Percentiles rank a stretch among this genome's conserved stretches.
phyloP scores from a whole-genome alignment of 176 grass and related monocot genomes.

The Rhynchospora breviuscula region DNA sequence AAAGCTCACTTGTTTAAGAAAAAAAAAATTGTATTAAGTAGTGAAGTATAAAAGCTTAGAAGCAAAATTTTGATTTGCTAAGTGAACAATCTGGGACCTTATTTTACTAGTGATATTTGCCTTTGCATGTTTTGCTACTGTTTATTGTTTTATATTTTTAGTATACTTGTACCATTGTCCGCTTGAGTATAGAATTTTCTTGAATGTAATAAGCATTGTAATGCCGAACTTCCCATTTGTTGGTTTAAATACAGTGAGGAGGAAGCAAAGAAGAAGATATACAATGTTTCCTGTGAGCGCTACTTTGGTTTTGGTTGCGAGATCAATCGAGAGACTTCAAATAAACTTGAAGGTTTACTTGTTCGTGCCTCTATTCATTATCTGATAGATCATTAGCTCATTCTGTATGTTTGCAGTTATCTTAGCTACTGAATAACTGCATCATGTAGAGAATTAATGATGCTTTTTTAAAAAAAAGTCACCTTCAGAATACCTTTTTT shows the following conservation, averaged over 20 bases:
- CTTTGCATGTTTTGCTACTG: background rate
- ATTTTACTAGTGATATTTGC: background rate
- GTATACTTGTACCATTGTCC: background rate
- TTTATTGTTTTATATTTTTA: background rate
- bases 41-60: background rate
- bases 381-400: background rate
- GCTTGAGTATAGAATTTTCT: background rate
- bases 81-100: background rate
- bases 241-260: conserved; percentile 43
- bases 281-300: conserved; percentile 71
- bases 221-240: background rate
- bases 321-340: conserved; percentile 89
- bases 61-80: background rate
- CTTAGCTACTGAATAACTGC: background rate
- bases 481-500: background rate
- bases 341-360: conserved; percentile 76
- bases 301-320: conserved; percentile 88
- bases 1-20: too few relatives aligned
- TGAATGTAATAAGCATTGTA: background rate
- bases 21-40: background rate
- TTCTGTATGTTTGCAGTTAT: background rate
- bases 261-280: conserved; percentile 87
- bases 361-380: background rate
- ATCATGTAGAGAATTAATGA: background rate
- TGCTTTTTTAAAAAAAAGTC: background rate